Base-by-base conservation (phyloP, 371 early-diverging fungal genomes). In the Amoeboaphelidium protococcarum region DNA sequence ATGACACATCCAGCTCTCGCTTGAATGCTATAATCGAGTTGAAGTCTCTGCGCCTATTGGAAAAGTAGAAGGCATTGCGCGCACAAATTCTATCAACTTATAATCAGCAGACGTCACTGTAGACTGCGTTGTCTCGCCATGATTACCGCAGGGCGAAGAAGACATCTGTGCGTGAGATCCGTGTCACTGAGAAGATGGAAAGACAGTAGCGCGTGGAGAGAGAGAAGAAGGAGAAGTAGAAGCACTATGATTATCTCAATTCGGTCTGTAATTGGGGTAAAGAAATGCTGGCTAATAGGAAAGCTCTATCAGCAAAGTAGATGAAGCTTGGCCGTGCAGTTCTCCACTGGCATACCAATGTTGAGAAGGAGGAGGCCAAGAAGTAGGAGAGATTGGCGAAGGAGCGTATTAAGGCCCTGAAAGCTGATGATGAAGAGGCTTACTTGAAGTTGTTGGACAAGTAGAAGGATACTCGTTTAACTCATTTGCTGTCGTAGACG, bases 371-470 rank as follows among this genome's bases (percentile, higher is more conserved):
- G 54, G 91, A 89, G 55, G 79, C 80, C 57, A 73, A 77, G 59
- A 73, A 83, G 46, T 55, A 67, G 16, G 80, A 82, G 57, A 72
- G 78, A 26, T 49, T 80, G 13, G 72, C 79, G 3, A 81, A 80
- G 61, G 90, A 94, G 58, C 88, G 91, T 80, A 63, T 94, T 43
- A 69, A 77, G 51, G 89, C 90, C n/a, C 67, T 91, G 50, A 78
- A 80, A 58, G 69, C 75, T 47, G 82, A 85, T 65, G 85, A 91
- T 64, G 95, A 94, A 61, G 87, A 82, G 49, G 89, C 83, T 0
- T 91, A 94, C 59, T 59, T 89, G 55, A 78, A 82, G 54, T 72
- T 94, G 44, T 70, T 94, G 49, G 87, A 87, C 58, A 66, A 86
- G 61, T 77, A 80, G 23, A 94, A 94, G 60, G 86, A 91, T 57